A percentile compares a stretch with the other conserved stretches of the same genome.
Evolutionary conservation across 1,284 basidiomycete genomes (phyloP).

Genomic region (Macrocystidia cucumis): DNA sequence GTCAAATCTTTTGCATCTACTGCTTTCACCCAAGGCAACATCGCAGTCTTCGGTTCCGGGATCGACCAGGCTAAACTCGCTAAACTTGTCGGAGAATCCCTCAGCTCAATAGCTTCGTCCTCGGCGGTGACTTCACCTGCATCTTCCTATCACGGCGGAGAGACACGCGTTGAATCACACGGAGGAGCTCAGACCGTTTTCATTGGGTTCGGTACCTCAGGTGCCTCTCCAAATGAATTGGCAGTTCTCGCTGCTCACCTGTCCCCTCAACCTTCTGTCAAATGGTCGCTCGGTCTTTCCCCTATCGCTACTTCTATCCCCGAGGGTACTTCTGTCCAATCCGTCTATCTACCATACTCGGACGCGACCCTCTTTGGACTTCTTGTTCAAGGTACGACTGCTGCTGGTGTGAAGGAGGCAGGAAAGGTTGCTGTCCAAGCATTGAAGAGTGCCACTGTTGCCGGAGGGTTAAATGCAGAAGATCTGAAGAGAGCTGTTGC

Average conservation of each 20-base stretch:
- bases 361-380: constrained; percentile 85
- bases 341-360: constrained; percentile 81
- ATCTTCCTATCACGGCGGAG: constrained; percentile 78
- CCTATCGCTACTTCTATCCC: constrained; percentile 55
- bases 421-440: constrained; percentile 60
- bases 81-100: constrained; percentile 65
- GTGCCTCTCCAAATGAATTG: constrained; percentile 59
- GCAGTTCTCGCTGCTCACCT: constrained; percentile 75
- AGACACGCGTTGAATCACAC: constrained; percentile 63
- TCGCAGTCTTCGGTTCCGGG: constrained; percentile 83
- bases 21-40: constrained; percentile 70
- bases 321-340: constrained; percentile 49
- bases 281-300: constrained; percentile 76
- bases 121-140: constrained; percentile 32
- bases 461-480: constrained; percentile 51
- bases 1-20: constrained; percentile 68
- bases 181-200: constrained; percentile 69
- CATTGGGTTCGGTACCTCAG: constrained; percentile 72
- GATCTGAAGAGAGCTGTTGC: constrained; percentile 76
- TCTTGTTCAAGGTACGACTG: constrained; percentile 56
- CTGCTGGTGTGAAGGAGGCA: constrained; percentile 55
- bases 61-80: constrained; percentile 68
- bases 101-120: constrained; percentile 37
- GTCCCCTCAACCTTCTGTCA: constrained; percentile 66
- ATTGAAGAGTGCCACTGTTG: constrained; percentile 49